These are phyloP conservation scores for Fraxinus excelsior DNA, from an alignment of 257 asterid species.

Conservation along the genomic window DNA sequence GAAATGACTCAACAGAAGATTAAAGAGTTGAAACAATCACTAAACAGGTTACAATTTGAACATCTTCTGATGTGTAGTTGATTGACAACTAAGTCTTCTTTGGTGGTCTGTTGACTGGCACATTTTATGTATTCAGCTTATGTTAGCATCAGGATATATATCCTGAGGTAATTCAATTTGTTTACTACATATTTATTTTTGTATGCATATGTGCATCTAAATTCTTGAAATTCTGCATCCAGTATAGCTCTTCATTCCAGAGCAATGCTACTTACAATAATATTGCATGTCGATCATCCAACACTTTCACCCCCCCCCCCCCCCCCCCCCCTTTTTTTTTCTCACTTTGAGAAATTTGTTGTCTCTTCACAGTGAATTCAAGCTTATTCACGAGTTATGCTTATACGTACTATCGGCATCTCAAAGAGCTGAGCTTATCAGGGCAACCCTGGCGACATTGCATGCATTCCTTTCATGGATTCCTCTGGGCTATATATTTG, in stretches of 20 bases:
- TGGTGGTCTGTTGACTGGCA: constrained; percentile 14
- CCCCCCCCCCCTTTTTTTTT: not conserved
- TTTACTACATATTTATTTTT: not conserved
- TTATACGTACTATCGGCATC: constrained; percentile 86
- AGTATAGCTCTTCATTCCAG: constrained; percentile 10
- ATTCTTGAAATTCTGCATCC: not conserved
- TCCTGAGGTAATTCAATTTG: not conserved
- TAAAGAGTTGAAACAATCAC: constrained; percentile 86
- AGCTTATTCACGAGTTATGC: constrained; percentile 96
- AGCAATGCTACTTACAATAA: not conserved
- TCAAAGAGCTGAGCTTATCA: constrained; percentile 90
- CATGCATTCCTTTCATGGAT: constrained; percentile 99
- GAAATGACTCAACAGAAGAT: constrained; percentile 99
- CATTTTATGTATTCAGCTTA: not conserved
- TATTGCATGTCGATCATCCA: not conserved
- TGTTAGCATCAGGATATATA: not conserved
- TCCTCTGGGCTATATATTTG: constrained; percentile 96
- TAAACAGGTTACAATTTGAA: constrained; percentile 65
- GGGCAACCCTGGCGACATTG: constrained; percentile 91
- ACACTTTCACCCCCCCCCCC: too few relatives aligned
- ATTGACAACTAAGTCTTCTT: not conserved
- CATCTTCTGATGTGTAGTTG: not conserved
- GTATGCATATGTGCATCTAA: constrained; percentile 1
- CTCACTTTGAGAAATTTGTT: constrained; percentile 20
- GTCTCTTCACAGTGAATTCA: constrained; percentile 73